Evolutionary conservation across 805 yeast genomes (phyloP), one percentile per base, ranked within the genome.

Genomic region (Candida xyloterini): DNA sequence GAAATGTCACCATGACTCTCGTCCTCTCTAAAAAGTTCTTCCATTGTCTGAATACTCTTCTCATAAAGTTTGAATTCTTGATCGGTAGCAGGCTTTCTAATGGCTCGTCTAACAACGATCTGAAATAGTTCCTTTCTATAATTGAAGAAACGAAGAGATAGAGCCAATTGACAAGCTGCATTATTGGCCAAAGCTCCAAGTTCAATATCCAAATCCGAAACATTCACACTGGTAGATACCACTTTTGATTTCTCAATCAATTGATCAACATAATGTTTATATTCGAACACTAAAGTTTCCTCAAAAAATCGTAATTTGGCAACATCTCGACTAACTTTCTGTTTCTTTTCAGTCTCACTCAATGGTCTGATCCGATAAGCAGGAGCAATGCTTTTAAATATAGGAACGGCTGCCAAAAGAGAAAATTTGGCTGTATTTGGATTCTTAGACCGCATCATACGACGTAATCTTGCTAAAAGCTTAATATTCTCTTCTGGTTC

Each of bases 401-500:
- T 85, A 0, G 95, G 87, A 2, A 88, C 82, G 44, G 90, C 71
- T 0, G 98, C 82, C 46, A 88, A 66, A 44, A 89, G 66, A 0
- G 96, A 75, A 38, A 89, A 68, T 60, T 84, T 84, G 26, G 79
- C 67, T 2, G 85, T 79, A 53, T 74, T 82, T 40, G 76, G 68
- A 50, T 83, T 80, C 50, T 73, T 74, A 2, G 93, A 81, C 42
- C 68, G 73, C 0, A 86, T 71, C 88, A 84, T 83, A 50, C 73
- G 78, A 38, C 85, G 67, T 35, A 85, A 68, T 56, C 90, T 76
- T 2, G 84, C 72, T 10, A 90, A 66, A 21, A 78, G 68, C 10
- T 74, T 57, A 7, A 83, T 70, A 53, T 90, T 76, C 54, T 87
- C 95, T 60, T 93, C 98, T 6, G 98, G 96, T 43, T 87, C 86